These are phyloP conservation scores for Aulographum hederae DNA, from an alignment of 2,329 filamentous ascomycete genomes.

Conservation along the genomic window DNA sequence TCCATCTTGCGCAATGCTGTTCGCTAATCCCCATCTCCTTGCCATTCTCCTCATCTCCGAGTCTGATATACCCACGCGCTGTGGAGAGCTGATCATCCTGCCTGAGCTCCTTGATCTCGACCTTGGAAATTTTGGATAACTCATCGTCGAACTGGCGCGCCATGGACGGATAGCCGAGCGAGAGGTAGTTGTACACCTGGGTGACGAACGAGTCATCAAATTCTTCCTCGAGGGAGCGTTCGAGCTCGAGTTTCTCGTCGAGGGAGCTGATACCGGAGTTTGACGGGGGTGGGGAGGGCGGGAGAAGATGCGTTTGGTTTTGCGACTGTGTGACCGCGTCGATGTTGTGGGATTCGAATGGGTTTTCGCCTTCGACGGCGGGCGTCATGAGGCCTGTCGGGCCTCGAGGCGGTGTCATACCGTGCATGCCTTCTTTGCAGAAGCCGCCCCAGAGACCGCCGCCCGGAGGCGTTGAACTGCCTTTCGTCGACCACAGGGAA, in stretches of 20 bases:
- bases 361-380: slow-evolving; percentile 14
- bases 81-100: slow-evolving; percentile 48
- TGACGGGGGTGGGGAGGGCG: slow-evolving; percentile 19
- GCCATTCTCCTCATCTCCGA: slow-evolving; percentile 28
- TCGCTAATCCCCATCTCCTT: slow-evolving; percentile 27
- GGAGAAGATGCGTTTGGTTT: slow-evolving; percentile 13
- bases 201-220: slow-evolving; percentile 76
- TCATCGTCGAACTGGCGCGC: slow-evolving; percentile 73
- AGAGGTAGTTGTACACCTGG: slow-evolving; percentile 94
- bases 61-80: slow-evolving; percentile 53
- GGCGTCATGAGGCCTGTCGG: slow-evolving; percentile 34
- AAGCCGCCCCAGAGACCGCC: slow-evolving; percentile 61
- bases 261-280: slow-evolving; percentile 21
- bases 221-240: slow-evolving; percentile 32
- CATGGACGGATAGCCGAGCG: slow-evolving; percentile 74
- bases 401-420: slow-evolving; percentile 19
- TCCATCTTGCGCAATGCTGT: slow-evolving; percentile 55
- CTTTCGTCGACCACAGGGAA: slow-evolving; percentile 14
- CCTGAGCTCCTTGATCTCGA: slow-evolving; percentile 50
- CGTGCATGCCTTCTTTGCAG: slow-evolving; percentile 28
- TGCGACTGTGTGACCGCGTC: slow-evolving; percentile 15
- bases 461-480: slow-evolving; percentile 28
- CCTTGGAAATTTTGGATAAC: slow-evolving; percentile 60
- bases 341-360: slow-evolving; percentile 5
- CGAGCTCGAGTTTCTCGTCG: slow-evolving; percentile 17